Evolutionary conservation across 108 stramenopile genomes (phyloP).

Genomic region (Conticribra weissflogii): DNA sequence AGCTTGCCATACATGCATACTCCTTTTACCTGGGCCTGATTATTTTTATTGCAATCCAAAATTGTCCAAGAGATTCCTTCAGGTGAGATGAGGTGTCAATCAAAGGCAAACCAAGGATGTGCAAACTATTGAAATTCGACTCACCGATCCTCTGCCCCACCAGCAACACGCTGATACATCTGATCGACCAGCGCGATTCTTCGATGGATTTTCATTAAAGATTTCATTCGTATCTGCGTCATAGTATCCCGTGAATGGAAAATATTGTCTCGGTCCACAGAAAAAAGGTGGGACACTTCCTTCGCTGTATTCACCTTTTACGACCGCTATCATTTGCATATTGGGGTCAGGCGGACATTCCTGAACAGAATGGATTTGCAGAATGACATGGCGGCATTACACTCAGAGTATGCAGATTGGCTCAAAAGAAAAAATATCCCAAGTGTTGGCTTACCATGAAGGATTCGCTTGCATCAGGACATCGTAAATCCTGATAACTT

Average conservation of each 20-base stretch:
- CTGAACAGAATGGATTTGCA: no score
- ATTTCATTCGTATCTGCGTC: slow-evolving; percentile 4
- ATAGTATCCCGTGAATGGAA: slow-evolving; percentile 14
- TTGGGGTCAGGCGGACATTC: neutral
- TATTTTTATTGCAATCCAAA: neutral
- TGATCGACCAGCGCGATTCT: slow-evolving; percentile 6
- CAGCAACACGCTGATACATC: slow-evolving; percentile 7
- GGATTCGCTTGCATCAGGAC: slow-evolving; percentile 7
- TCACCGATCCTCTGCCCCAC: neutral
- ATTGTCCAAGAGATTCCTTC: neutral
- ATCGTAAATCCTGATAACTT: slow-evolving; percentile 39
- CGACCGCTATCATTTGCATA: slow-evolving; percentile 7
- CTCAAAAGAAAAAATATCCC: no score
- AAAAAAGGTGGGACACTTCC: slow-evolving; percentile 7
- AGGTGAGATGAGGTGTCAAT: neutral
- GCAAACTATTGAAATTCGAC: neutral
- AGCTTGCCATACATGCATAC: slow-evolving; percentile 24
- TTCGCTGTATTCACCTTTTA: slow-evolving; percentile 17
- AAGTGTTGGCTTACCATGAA: no score
- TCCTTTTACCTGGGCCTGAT: slow-evolving; percentile 16
- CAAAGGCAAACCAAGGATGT: slow-evolving; percentile 8
- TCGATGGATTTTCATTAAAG: slow-evolving; percentile 6
- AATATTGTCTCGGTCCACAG: slow-evolving; percentile 5
- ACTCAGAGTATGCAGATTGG: no score
- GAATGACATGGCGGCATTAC: no score